Evolutionary conservation across 169 alveolate genomes (phyloP), one percentile per base, ranked within the genome.

Genomic region (Plasmodium malariae): DNA sequence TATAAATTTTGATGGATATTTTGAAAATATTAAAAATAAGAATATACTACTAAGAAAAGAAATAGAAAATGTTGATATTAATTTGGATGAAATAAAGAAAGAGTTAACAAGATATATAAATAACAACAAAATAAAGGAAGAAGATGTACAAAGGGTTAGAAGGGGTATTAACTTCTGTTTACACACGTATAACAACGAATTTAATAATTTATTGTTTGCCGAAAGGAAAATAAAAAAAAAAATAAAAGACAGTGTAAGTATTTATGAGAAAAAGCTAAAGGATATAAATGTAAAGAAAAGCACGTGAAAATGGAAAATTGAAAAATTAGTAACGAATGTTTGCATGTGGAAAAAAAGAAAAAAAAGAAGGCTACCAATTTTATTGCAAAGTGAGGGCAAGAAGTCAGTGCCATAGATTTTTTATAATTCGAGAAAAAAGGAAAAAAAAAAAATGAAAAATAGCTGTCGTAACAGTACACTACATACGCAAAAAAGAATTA

Each of bases 251-350:
- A 83, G 49, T 67, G 68, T 30, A 26, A 83, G 67, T 54, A 70
- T 83, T 54, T 83, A 83, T 57, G 85, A 83, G 48, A 83, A 83
- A 83, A 83, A 83, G 67, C n/a, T 83, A 60, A 67, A 71, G 19
- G 85, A 83, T 34, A 49, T 83, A 17, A 65, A 83, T 68, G 49
- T 83, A 70, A 65, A 67, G 49, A 51, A 40, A 43, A 85, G 55
- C 24, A 36, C 34, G 9, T 55, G n/a, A n/a, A n/a, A n/a, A n/a
- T n/a, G n/a, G n/a, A n/a, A n/a, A n/a, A n/a, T n/a, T n/a, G n/a
- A n/a, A n/a, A n/a, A n/a, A n/a, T n/a, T n/a, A n/a, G n/a, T n/a
- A n/a, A n/a, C n/a, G n/a, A n/a, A n/a, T n/a, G n/a, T n/a, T n/a
- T n/a, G n/a, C n/a, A n/a, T n/a, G n/a, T n/a, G n/a, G n/a, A n/a